Evolutionary conservation across 106 monocot species (phyloP).

Genomic region (Xerophyta viscosa): DNA sequence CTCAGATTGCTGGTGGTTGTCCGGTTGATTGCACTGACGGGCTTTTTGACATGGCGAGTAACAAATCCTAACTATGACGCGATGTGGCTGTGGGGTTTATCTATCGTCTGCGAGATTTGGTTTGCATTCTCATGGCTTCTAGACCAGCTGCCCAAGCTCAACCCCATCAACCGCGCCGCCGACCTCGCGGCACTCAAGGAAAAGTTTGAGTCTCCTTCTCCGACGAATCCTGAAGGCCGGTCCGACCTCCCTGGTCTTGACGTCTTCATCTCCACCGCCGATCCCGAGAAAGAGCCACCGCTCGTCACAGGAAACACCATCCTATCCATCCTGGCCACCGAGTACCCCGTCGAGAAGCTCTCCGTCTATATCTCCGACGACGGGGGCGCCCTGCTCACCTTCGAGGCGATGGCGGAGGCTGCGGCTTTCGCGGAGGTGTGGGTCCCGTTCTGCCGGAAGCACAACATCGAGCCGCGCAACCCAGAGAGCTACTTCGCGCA

Average conservation of each 20-base stretch:
- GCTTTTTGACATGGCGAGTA: conserved; percentile 67
- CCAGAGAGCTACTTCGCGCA: conserved; percentile 70
- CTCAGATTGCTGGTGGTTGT: conserved; percentile 41
- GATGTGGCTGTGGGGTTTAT: conserved; percentile 88
- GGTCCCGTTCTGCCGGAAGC: conserved; percentile 97
- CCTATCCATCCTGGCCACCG: conserved; percentile 84
- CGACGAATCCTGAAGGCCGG: conserved; percentile 44
- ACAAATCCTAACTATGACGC: conserved; percentile 73
- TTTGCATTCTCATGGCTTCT: conserved; percentile 92
- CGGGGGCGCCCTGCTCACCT: conserved; percentile 73
- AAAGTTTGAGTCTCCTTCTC: conserved; percentile 48
- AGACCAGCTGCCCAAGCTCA: conserved; percentile 84
- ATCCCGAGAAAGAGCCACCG: conserved; percentile 79
- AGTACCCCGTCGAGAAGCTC: conserved; percentile 94
- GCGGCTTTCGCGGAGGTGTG: conserved; percentile 65
- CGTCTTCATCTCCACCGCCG: conserved; percentile 67
- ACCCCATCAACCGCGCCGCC: conserved; percentile 81
- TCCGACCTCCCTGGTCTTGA: conserved; percentile 65
- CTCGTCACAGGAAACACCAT: conserved; percentile 83
- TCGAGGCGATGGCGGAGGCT: conserved; percentile 91
- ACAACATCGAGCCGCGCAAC: conserved; percentile 82
- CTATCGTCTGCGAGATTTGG: conserved; percentile 85
- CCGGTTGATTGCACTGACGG: conserved; percentile 35
- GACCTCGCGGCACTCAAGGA: conserved; percentile 65
- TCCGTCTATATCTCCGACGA: conserved; percentile 86